Conservation (phyloP, 352 stramenopile species). For the Thraustotheca clavata region DNA sequence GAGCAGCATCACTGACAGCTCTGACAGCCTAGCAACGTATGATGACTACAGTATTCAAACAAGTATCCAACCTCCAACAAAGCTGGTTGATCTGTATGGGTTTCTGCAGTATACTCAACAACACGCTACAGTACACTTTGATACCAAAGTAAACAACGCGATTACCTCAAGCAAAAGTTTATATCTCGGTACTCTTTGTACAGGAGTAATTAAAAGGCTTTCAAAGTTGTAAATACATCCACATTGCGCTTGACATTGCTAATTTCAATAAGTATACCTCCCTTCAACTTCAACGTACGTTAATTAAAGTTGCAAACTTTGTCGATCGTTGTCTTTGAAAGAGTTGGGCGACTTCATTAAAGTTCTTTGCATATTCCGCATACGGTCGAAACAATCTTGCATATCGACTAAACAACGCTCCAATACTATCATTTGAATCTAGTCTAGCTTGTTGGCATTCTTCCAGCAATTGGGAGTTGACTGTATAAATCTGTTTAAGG, state of each 20-base stretch:
- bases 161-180: slow-evolving; percentile 68
- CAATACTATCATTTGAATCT: slow-evolving; percentile 40
- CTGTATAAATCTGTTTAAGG: slow-evolving; percentile 65
- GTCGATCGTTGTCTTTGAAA: slow-evolving; percentile 38
- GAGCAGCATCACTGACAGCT: slow-evolving; percentile 48
- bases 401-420: slow-evolving; percentile 73
- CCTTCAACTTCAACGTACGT: slow-evolving; percentile 27
- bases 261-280: slow-evolving; percentile 50
- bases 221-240: slow-evolving; percentile 61
- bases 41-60: slow-evolving; percentile 9
- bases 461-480: slow-evolving; percentile 76
- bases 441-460: slow-evolving; percentile 26
- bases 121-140: slow-evolving; percentile 34
- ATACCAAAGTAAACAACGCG: background rate
- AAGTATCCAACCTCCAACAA: slow-evolving; percentile 30
- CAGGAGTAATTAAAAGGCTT: slow-evolving; percentile 86
- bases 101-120: slow-evolving; percentile 47
- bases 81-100: slow-evolving; percentile 52
- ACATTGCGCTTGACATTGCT: slow-evolving; percentile 43
- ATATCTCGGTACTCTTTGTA: slow-evolving; percentile 89
- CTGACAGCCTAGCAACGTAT: slow-evolving; percentile 29
- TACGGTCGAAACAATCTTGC: slow-evolving; percentile 72
- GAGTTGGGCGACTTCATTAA: slow-evolving; percentile 57
- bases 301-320: background rate
- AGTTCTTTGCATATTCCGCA: slow-evolving; percentile 74